Evolutionary conservation across 306 rosid species (phyloP).

Genomic region (Castanea mollissima): DNA sequence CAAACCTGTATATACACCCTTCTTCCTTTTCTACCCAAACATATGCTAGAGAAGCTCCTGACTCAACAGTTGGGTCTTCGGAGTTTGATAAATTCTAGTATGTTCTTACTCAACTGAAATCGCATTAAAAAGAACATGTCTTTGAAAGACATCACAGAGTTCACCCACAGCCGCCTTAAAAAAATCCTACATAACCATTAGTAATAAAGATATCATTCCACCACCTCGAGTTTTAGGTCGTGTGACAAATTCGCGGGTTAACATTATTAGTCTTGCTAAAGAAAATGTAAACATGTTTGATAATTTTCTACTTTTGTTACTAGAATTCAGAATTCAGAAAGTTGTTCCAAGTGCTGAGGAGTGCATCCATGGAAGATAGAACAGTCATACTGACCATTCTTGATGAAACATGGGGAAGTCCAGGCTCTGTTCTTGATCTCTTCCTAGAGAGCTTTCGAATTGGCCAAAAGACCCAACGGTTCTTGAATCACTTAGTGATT

Average conservation of each 20-base stretch:
- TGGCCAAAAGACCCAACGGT: slow-evolving; percentile 41
- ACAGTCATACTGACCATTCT: slow-evolving; percentile 50
- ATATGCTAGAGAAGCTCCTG: slow-evolving; percentile 47
- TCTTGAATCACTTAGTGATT: slow-evolving; percentile 50
- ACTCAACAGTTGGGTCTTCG: slow-evolving; percentile 37
- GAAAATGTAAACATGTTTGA: no score
- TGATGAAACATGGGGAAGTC: slow-evolving; percentile 43
- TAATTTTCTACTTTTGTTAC: slow-evolving; percentile 1
- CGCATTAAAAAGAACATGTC: slow-evolving; percentile 61
- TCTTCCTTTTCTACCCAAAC: slow-evolving; percentile 23
- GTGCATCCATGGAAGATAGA: slow-evolving; percentile 42
- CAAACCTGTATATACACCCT: slow-evolving; percentile 60
- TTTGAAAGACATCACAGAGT: slow-evolving; percentile 24
- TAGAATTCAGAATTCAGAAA: slow-evolving; percentile 16
- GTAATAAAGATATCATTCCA: no score
- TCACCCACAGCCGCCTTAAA: no score
- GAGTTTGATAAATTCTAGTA: slow-evolving; percentile 50
- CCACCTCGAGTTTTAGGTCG: no score
- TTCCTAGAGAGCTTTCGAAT: slow-evolving; percentile 48
- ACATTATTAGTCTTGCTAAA: no score
- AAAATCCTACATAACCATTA: no score
- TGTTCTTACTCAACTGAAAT: slow-evolving; percentile 61
- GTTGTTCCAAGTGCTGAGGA: slow-evolving; percentile 34
- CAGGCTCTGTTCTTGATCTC: slow-evolving; percentile 52
- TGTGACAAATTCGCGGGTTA: no score